These are phyloP conservation scores for Plantago ovata DNA, from an alignment of 257 asterid species.

Conservation along the genomic window DNA sequence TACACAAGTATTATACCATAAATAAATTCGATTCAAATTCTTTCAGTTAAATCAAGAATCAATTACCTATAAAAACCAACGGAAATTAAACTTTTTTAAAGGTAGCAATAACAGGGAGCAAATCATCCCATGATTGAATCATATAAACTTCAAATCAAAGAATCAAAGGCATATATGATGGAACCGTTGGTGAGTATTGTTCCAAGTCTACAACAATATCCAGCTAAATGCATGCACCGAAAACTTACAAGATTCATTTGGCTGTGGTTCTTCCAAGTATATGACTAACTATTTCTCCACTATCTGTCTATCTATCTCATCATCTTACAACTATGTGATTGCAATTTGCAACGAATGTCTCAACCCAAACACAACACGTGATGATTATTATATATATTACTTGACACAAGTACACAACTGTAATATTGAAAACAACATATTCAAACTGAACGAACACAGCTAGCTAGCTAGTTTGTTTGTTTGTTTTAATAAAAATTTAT, in stretches of 20 bases:
- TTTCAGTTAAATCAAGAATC: too few relatives aligned
- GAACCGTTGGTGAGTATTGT: slow-evolving; percentile 6
- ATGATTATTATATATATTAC: slow-evolving; percentile 17
- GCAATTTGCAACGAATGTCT: neutral
- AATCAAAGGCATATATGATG: neutral
- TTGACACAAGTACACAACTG: slow-evolving; percentile 40
- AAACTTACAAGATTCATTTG: slow-evolving; percentile 28
- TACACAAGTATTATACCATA: too few relatives aligned
- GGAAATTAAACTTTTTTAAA: too few relatives aligned
- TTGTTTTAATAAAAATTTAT: too few relatives aligned
- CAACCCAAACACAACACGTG: slow-evolving; percentile 28
- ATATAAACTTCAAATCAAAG: neutral
- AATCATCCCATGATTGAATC: too few relatives aligned
- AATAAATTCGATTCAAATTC: too few relatives aligned
- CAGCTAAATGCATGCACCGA: neutral
- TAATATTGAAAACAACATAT: too few relatives aligned
- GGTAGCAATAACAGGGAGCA: too few relatives aligned
- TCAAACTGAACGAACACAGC: too few relatives aligned
- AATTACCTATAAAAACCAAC: too few relatives aligned
- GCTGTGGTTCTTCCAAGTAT: slow-evolving; percentile 31
- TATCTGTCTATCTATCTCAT: neutral
- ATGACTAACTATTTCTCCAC: slow-evolving; percentile 4
- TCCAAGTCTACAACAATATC: slow-evolving; percentile 14
- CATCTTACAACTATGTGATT: neutral
- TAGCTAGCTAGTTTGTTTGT: too few relatives aligned